Evolutionary conservation across 345 rosid species (phyloP), one percentile per base, ranked within the genome.

Genomic region (Euphorbia tirucalli): DNA sequence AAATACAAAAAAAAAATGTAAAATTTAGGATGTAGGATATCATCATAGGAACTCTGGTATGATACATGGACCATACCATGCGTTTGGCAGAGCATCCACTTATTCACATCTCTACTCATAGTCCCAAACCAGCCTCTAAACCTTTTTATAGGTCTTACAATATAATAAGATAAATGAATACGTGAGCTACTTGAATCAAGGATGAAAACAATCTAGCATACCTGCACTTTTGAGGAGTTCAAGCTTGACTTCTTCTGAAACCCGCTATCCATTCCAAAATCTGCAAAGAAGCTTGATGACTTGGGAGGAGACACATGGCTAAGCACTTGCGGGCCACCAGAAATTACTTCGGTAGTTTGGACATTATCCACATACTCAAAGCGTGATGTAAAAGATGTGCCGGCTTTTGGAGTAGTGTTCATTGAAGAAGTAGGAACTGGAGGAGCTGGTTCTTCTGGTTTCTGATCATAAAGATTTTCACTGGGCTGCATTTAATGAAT

Each of bases 221-320:
- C 99, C 76, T 91, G 91, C 63, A 66, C 82, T 86, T 93, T 91
- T 19, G 93, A 84, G 62, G 90, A 84, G 80, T 72, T 78, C 64
- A 86, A 79, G 85, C 69, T 71, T 56, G 89, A 75, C 77, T 90
- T 93, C 86, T 86, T 96, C 37, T 82, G 73, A 70, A 81, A 90
- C 32, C 89, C 90, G 56, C 82, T 82, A 65, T 88, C 96, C 96
- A 91, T 90, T 76, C 97, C 98, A 71, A 77, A 96, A 0, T 93
- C 98, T n/a, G 86, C 80, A 84, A 96, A 93, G 86, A 93, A 91
- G 81, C 85, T 85, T 4, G 96, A 87, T 10, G 97, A 86, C 75
- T 93, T 96, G 68, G 99, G 99, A 37, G 98, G 90, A 81, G 96
- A 88, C 1, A 96, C 95, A 81, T 96, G 98, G 79, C 87, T 83